Evolutionary conservation across 805 yeast genomes (phyloP), one percentile per base, ranked within the genome.

Genomic region (Lachancea thermotolerans): DNA sequence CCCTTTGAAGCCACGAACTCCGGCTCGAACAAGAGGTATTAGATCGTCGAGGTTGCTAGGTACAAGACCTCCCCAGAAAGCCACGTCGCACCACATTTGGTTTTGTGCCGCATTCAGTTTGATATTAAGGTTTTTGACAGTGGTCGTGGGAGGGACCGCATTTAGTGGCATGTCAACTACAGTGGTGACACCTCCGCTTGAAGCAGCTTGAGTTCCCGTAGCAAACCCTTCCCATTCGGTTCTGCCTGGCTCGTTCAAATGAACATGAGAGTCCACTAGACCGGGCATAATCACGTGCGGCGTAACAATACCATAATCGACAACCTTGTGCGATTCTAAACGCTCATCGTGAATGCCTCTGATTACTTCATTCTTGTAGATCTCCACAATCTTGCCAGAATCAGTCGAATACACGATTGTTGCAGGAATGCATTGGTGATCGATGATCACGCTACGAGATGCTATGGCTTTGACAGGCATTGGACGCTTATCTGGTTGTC

Each of bases 221-320:
- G 81, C 95, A 62, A 91, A 90, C 1, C 98, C 98, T 65, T 90
- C 98, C 98, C 98, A 90, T 50, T 89, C 96, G 1, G 97, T 90
- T 55, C 97, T 71, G n/a, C 98, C 98, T 0, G 98, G 97, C 58
- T 91, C 98, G 63, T 91, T 91, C 54, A 90, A 69, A 59, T 90
- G 98, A 21, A 90, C 98, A 63, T 90, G 98, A 4, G 95, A 77
- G 59, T 90, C 98, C 3, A 90, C 95, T 28, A 90, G 73, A 0
- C 98, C 98, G 0, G 98, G 97, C 70, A 91, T 69, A 10, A 90
- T 73, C 29, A 76, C 77, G 16, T 69, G 62, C 0, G 90, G 88
- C 2, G 83, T 70, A 4, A 81, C 79, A 50, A 81, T 71, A 35
- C 81, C 64, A 57, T 71, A 74, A 37, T 70, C 62, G 4, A 52